Evolutionary conservation across 805 yeast species (phyloP).

Genomic region (Soucietia sequanensis): DNA sequence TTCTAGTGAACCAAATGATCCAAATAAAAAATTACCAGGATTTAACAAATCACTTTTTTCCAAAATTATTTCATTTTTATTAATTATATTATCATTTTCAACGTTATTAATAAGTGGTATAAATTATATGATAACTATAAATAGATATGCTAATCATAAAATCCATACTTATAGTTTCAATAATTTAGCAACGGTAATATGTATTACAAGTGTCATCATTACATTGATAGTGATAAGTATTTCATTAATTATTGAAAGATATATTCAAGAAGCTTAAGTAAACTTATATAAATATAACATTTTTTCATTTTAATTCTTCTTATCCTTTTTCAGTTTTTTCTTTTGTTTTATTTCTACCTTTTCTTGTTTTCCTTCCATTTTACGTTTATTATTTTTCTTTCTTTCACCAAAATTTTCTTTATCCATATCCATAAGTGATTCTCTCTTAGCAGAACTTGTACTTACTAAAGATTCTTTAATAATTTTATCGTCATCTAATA

Average conservation of each 20-base stretch:
- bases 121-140: constrained; percentile 45
- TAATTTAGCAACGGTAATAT: constrained; percentile 27
- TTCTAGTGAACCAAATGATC: constrained; percentile 9
- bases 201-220: constrained; percentile 32
- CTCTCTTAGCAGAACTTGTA: constrained; percentile 82
- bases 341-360: constrained; percentile 7
- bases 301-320: constrained; percentile 5
- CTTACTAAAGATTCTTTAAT: constrained; percentile 68
- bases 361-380: constrained; percentile 18
- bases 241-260: constrained; percentile 22
- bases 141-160: constrained; percentile 41
- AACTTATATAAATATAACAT: background rate
- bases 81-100: constrained; percentile 37
- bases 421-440: constrained; percentile 92
- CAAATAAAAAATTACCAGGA: constrained; percentile 3
- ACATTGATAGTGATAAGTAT: constrained; percentile 36
- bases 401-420: constrained; percentile 83
- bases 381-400: constrained; percentile 49
- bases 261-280: constrained; percentile 2
- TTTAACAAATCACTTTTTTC: constrained; percentile 17
- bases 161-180: constrained; percentile 38
- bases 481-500: constrained; percentile 71
- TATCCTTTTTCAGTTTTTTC: constrained; percentile 13
- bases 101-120: constrained; percentile 37
- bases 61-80: constrained; percentile 31